Percentiles rank a stretch among this genome's conserved stretches.
Evolutionary conservation across 805 yeast genomes (phyloP).

Genomic region (Ogataea ramenticola): DNA sequence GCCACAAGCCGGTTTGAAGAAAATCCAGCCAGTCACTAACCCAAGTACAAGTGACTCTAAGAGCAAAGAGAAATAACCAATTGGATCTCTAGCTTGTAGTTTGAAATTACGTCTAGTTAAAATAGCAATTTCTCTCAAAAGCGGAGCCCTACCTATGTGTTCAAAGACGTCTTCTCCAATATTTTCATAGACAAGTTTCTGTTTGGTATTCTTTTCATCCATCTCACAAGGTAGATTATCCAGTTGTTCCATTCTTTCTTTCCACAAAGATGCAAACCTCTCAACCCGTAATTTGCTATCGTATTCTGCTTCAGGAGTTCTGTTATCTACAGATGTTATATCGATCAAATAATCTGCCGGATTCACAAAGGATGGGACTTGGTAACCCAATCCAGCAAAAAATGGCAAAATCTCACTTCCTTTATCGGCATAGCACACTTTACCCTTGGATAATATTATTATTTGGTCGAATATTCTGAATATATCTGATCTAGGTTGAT

Average conservation of each 20-base stretch:
- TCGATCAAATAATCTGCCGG: conserved; percentile 60
- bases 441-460: conserved; percentile 61
- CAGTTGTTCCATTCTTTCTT: conserved; percentile 12
- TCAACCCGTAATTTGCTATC: conserved; percentile 28
- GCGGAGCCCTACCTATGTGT: conserved; percentile 30
- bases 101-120: conserved; percentile 38
- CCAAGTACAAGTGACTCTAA: conserved; percentile 45
- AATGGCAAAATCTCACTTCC: conserved; percentile 33
- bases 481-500: conserved; percentile 80
- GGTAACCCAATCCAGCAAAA: conserved; percentile 40
- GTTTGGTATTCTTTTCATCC: neutral
- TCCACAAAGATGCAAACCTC: conserved; percentile 32
- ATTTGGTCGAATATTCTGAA: conserved; percentile 60
- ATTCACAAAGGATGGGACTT: conserved; percentile 37
- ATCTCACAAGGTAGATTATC: conserved; percentile 2
- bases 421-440: conserved; percentile 39
- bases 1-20: conserved; percentile 52
- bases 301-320: conserved; percentile 30
- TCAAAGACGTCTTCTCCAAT: conserved; percentile 8
- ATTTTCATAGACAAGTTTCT: neutral
- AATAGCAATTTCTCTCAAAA: conserved; percentile 35
- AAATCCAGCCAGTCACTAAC: conserved; percentile 69
- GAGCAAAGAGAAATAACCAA: conserved; percentile 36
- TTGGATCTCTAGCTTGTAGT: conserved; percentile 43
- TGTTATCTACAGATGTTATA: conserved; percentile 46